Conservation (phyloP, 495 filamentous ascomycete species). For the Trichocladium uniseriatum region DNA sequence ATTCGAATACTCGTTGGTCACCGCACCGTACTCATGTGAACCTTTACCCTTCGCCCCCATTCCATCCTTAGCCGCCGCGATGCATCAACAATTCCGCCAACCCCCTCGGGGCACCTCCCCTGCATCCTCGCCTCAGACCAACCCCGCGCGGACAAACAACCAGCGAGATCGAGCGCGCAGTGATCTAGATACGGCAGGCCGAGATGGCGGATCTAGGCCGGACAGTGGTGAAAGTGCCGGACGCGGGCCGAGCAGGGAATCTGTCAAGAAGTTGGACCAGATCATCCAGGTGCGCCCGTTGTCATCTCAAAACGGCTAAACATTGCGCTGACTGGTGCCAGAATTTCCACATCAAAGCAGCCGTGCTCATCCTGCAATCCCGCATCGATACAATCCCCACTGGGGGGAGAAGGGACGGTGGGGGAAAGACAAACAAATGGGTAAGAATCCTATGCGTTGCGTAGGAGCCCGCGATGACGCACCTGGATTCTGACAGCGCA, state of each 20-base stretch:
- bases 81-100: constrained; percentile 80
- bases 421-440: constrained; percentile 78
- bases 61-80: constrained; percentile 27
- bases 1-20: not conserved
- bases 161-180: constrained; percentile 48
- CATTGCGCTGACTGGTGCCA: constrained; percentile 29
- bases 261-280: constrained; percentile 71
- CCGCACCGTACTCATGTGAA: constrained; percentile 17
- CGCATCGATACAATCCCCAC: constrained; percentile 58
- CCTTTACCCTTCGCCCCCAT: not conserved
- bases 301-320: too few species aligned
- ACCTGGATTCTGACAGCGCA: not conserved
- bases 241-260: constrained; percentile 46
- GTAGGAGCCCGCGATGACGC: not conserved
- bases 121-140: constrained; percentile 55
- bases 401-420: constrained; percentile 42
- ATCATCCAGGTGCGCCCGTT: constrained; percentile 67
- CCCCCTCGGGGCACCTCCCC: constrained; percentile 56
- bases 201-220: constrained; percentile 30
- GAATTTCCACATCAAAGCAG: constrained; percentile 88
- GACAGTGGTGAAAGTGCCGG: constrained; percentile 38
- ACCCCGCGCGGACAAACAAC: constrained; percentile 61
- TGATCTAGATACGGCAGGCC: constrained; percentile 29
- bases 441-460: constrained; percentile 46
- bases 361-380: constrained; percentile 73